Conservation (phyloP, 148 eudicot genomes). For the Nepenthes mirabilis region DNA sequence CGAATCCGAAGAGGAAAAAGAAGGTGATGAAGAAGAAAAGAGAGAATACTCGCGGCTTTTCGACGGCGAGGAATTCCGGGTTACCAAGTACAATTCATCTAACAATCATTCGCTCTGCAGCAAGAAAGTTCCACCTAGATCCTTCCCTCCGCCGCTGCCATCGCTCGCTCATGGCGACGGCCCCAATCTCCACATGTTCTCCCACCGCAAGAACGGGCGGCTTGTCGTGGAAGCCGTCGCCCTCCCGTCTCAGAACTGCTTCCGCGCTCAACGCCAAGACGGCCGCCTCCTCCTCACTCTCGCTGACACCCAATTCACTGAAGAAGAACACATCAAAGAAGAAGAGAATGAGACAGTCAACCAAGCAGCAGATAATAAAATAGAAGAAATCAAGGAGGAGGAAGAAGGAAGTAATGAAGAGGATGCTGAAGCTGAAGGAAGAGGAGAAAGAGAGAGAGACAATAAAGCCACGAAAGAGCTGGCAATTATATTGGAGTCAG, state of each 20-base stretch:
- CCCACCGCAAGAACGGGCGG: constrained; percentile 58
- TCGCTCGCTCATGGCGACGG: constrained; percentile 41
- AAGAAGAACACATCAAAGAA: constrained; percentile 14
- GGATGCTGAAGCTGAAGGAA: neutral
- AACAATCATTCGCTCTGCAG: neutral
- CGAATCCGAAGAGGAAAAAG: constrained; percentile 10
- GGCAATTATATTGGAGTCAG: constrained; percentile 1
- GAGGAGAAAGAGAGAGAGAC: constrained; percentile 3
- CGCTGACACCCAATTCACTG: constrained; percentile 3
- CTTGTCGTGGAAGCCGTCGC: constrained; percentile 66
- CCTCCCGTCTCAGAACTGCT: constrained; percentile 36
- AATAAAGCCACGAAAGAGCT: constrained; percentile 4
- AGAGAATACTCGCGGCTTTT: neutral
- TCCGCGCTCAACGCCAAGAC: constrained; percentile 45
- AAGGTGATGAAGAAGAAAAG: neutral
- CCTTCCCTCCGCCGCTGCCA: constrained; percentile 74
- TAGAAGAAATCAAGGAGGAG: constrained; percentile 2
- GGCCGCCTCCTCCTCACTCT: constrained; percentile 68
- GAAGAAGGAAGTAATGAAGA: neutral
- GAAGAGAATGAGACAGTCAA: constrained; percentile 5
- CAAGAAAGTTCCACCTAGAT: constrained; percentile 5
- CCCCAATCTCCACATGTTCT: constrained; percentile 41
- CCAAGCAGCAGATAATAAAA: neutral
- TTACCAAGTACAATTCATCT: neutral
- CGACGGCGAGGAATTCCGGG: neutral